Base-by-base conservation (phyloP, 1,139 yeast species). In the Hanseniaspora sp. region DNA sequence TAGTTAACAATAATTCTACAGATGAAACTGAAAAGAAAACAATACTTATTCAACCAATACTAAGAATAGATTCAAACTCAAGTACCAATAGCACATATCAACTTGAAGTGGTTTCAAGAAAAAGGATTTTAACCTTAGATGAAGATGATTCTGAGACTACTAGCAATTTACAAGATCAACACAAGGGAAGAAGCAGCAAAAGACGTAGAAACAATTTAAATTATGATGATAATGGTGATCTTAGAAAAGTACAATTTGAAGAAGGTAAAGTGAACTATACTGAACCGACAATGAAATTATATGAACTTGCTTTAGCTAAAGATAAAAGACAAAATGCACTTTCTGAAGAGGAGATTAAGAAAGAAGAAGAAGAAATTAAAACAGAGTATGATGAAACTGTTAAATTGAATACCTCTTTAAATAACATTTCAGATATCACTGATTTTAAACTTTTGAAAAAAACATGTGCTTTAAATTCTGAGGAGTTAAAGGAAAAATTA, bases 361-460 rank as follows among this genome's bases (percentile, higher is more conserved):
- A 41, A 8, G 53, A 48, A 42, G 46, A 42, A 12, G 47, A 29
- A 17, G 15, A 3, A 8, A 18, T 48, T 13, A 42, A 34, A 18
- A 34, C 46, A 2, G 53, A 48, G 11, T 48, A n/a, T 34, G 53
- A 48, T 42, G 41, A 35, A 3, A 11, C 29, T 5, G 44, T 38
- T 5, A 7, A 34, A 4, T 15, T 18, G 9, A 48, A 48, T 17
- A 48, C 53, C 4, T 13, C n/a, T 4, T 18, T 33, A 5, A 48
- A 48, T 12, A 42, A 42, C 17, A 9, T 6, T 33, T 28, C 53
- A 3, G 33, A 37, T 9, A 35, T 48, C 12, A n/a, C 46, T 5
- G 53, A 48, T 29, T 4, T 48, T 3, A 48, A 48, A 23, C 13
- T 39, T 9, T 42, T 48, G 34, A 48, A 42, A 11, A 51, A 51